Percentiles rank a stretch among this genome's conserved stretches.
Evolutionary conservation across 495 filamentous ascomycete genomes (phyloP).

Genomic region (Baudoinia panamericana): DNA sequence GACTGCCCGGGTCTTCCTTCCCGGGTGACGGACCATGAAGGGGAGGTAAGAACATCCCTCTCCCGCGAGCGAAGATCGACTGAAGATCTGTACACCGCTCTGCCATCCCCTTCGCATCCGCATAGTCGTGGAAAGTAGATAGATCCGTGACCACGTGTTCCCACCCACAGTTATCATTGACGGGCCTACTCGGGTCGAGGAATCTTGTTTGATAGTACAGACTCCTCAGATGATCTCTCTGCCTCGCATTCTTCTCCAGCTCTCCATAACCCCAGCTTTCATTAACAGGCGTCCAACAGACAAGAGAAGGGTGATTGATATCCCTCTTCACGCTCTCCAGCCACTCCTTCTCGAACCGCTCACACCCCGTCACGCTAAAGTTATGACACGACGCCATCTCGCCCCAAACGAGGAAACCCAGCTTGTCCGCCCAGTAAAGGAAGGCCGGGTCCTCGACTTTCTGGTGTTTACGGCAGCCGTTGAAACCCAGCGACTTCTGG

Average conservation of each 20-base stretch:
- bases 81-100: conserved; percentile 34
- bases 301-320: conserved; percentile 46
- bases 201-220: conserved; percentile 47
- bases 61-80: conserved; percentile 36
- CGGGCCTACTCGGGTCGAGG: conserved; percentile 43
- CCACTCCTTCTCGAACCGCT: conserved; percentile 45
- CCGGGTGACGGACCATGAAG: conserved; percentile 24
- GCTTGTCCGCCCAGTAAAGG: conserved; percentile 26
- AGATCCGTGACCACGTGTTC: conserved; percentile 46
- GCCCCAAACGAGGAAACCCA: conserved; percentile 28
- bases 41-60: conserved; percentile 37
- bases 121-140: conserved; percentile 50
- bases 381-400: conserved; percentile 31
- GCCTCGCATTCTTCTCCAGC: conserved; percentile 37
- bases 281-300: conserved; percentile 51
- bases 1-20: conserved; percentile 30
- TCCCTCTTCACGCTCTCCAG: conserved; percentile 41
- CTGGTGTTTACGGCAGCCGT: conserved; percentile 25
- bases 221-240: conserved; percentile 45
- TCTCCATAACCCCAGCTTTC: conserved; percentile 48
- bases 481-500: conserved; percentile 22
- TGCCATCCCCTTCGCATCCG: conserved; percentile 36
- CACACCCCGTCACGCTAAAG: conserved; percentile 39
- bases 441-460: conserved; percentile 29
- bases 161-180: conserved; percentile 56